These are phyloP conservation scores for Sclerotinia subarctica DNA, from an alignment of 2,329 filamentous ascomycete genomes.

Conservation along the genomic window DNA sequence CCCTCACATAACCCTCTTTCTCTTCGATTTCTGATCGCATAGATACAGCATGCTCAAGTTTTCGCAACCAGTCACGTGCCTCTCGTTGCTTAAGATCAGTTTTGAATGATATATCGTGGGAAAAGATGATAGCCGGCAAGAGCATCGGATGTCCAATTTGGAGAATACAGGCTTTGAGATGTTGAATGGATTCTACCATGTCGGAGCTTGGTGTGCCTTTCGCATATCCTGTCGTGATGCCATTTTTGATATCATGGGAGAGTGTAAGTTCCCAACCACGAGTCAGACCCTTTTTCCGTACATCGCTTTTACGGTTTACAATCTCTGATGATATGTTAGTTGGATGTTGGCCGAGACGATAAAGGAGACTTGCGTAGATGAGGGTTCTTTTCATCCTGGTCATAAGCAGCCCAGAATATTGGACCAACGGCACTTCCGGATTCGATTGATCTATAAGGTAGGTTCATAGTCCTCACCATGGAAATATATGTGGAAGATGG, in stretches of 20 bases:
- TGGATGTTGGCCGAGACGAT: neutral
- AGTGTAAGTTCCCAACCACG: conserved; percentile 64
- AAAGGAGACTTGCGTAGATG: conserved; percentile 49
- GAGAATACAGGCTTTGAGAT: conserved; percentile 48
- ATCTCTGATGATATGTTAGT: conserved; percentile 46
- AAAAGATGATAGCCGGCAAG: conserved; percentile 56
- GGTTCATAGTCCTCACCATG: conserved; percentile 54
- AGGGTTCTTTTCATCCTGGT: conserved; percentile 54
- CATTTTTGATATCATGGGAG: conserved; percentile 53
- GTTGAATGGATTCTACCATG: conserved; percentile 48
- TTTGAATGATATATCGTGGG: conserved; percentile 53
- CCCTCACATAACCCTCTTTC: conserved; percentile 52
- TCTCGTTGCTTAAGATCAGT: conserved; percentile 61
- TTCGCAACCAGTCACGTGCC: conserved; percentile 59
- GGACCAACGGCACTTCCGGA: conserved; percentile 58
- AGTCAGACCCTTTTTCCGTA: conserved; percentile 61
- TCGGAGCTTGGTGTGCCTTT: conserved; percentile 60
- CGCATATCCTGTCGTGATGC: conserved; percentile 57
- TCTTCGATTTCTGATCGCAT: conserved; percentile 43
- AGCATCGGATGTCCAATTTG: conserved; percentile 58
- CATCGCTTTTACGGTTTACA: conserved; percentile 63
- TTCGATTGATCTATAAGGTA: conserved; percentile 58
- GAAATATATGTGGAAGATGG: conserved; percentile 48
- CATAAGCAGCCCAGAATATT: conserved; percentile 58
- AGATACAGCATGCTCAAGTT: conserved; percentile 59